Conservation (phyloP, 1,139 yeast genomes). For the Nakaseomyces kungkrabaensis region DNA sequence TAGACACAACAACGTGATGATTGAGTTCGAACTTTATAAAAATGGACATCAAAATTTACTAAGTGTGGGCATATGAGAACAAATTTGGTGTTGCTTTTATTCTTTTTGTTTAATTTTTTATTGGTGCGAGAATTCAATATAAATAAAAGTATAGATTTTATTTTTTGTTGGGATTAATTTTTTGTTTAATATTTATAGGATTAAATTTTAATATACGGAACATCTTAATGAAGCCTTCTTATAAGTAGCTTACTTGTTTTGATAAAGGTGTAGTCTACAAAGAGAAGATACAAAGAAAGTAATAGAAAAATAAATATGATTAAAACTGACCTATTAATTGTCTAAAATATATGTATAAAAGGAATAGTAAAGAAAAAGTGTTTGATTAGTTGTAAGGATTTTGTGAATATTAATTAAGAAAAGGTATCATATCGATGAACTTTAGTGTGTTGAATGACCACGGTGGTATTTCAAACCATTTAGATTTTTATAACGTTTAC, state of each 20-base stretch:
- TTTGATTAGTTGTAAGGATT: not conserved
- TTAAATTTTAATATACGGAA: too few relatives aligned
- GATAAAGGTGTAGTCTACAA: too few relatives aligned
- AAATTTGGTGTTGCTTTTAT: not conserved
- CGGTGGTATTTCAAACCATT: slow-evolving; percentile 95
- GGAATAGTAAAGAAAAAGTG: not conserved
- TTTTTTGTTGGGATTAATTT: not conserved
- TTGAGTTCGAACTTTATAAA: slow-evolving; percentile 1
- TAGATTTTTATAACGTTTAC: slow-evolving; percentile 89
- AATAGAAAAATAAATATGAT: not conserved
- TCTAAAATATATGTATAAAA: not conserved
- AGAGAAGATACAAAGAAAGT: too few relatives aligned
- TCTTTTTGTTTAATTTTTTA: not conserved
- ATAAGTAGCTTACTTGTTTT: too few relatives aligned
- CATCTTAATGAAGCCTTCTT: too few relatives aligned
- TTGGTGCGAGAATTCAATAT: too few relatives aligned
- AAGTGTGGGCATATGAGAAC: not conserved
- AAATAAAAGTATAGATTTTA: too few relatives aligned
- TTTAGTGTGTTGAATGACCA: slow-evolving; percentile 88
- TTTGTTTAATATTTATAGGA: too few relatives aligned
- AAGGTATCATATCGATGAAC: not conserved
- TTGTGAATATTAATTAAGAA: not conserved
- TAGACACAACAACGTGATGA: not conserved
- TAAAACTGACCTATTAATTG: not conserved
- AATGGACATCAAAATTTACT: slow-evolving; percentile 1